A percentile compares a stretch with the other conserved stretches of the same genome.
Conservation (phyloP, 1,139 yeast species). For the Protomyces gravidus region DNA sequence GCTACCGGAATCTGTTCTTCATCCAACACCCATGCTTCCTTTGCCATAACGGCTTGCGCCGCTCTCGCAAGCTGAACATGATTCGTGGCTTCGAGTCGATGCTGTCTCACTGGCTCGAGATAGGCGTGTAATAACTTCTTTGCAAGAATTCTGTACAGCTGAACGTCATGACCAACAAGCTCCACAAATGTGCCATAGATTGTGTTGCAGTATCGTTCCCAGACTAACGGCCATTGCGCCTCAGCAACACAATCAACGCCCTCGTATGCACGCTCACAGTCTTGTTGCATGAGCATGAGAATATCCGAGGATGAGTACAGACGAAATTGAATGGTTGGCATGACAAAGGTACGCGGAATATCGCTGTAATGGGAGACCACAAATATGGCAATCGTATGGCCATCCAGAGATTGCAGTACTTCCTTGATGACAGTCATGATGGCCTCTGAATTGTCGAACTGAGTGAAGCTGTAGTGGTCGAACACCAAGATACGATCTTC, state of each 20-base stretch:
- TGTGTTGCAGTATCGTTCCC: constrained; percentile 2
- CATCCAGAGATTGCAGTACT: neutral
- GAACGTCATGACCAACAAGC: constrained; percentile 14
- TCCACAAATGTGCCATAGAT: constrained; percentile 2
- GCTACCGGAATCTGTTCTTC: neutral
- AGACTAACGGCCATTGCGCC: constrained; percentile 10
- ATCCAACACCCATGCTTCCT: constrained; percentile 18
- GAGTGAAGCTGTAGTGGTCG: constrained; percentile 2
- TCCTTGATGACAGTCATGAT: neutral
- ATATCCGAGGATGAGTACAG: constrained; percentile 4
- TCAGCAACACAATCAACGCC: neutral
- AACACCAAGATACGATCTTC: neutral
- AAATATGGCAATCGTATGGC: constrained; percentile 4
- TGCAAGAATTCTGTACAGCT: constrained; percentile 7
- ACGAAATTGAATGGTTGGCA: constrained; percentile 4
- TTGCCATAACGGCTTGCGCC: constrained; percentile 1
- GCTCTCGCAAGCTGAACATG: constrained; percentile 12
- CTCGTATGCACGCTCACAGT: neutral
- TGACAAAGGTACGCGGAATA: neutral
- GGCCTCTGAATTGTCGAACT: constrained; percentile 4
- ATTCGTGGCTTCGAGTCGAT: constrained; percentile 10
- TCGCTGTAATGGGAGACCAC: constrained; percentile 4
- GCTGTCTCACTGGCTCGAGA: constrained; percentile 13
- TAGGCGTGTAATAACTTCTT: constrained; percentile 13
- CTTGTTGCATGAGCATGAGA: neutral